These are phyloP conservation scores for Polytrichum commune DNA, from an alignment of 225 moss, liverwort and hornwort species.

Conservation along the genomic window DNA sequence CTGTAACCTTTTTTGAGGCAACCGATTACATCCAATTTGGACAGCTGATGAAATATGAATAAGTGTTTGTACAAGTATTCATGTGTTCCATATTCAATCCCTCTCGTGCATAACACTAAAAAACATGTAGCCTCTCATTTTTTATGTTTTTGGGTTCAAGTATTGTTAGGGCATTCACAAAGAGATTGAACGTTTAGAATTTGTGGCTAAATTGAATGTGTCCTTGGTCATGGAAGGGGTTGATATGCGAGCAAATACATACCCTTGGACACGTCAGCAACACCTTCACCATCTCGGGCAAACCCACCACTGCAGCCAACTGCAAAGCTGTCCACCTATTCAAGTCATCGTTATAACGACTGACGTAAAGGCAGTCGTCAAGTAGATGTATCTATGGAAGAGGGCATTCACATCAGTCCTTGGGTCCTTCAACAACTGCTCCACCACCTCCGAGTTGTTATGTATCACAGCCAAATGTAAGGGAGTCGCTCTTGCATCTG, in stretches of 20 bases:
- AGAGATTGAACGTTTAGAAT: too few relatives aligned
- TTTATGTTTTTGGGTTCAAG: too few relatives aligned
- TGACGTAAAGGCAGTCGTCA: not conserved
- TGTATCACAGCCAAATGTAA: not conserved
- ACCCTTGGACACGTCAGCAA: not conserved
- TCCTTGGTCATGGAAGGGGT: too few relatives aligned
- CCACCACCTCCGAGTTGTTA: not conserved
- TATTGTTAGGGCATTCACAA: too few relatives aligned
- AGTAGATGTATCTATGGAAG: not conserved
- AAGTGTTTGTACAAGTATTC: too few relatives aligned
- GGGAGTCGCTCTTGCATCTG: not conserved
- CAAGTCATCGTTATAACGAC: rapidly evolving
- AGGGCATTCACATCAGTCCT: not conserved
- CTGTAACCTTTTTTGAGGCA: too few relatives aligned
- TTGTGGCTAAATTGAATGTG: too few relatives aligned
- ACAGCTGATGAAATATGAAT: too few relatives aligned
- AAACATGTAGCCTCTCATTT: too few relatives aligned
- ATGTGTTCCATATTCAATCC: too few relatives aligned
- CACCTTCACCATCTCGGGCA: not conserved
- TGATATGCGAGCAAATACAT: not conserved
- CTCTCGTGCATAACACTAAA: too few relatives aligned
- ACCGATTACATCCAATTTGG: too few relatives aligned
- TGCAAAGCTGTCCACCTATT: not conserved
- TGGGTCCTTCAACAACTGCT: not conserved
- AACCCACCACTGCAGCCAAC: not conserved